Evolutionary conservation across 2,329 filamentous ascomycete species (phyloP).

Genomic region (Colletotrichum brevisporum): DNA sequence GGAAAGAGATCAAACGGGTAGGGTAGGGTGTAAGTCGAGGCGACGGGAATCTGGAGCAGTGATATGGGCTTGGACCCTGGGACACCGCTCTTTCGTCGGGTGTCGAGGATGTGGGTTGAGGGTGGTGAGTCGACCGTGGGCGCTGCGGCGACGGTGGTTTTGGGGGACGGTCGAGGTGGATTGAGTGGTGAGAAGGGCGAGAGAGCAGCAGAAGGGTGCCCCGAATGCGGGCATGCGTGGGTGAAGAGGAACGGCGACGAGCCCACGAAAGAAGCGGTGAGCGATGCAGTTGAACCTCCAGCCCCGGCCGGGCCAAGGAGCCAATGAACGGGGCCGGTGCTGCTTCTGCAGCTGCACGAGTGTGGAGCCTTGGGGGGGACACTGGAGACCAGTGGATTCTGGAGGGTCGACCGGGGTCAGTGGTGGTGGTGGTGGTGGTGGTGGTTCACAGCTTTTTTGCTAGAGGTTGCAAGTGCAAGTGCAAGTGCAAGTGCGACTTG

Average conservation of each 20-base stretch:
- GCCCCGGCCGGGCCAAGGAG: constrained; percentile 44
- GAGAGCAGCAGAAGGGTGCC: constrained; percentile 28
- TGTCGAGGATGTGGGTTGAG: constrained; percentile 30
- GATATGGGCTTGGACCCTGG: constrained; percentile 47
- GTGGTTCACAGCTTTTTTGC: too few species aligned
- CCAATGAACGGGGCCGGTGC: constrained; percentile 44
- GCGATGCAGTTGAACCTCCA: constrained; percentile 46
- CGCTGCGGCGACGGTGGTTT: constrained; percentile 28
- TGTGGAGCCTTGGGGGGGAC: constrained; percentile 41
- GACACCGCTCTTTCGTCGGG: constrained; percentile 60
- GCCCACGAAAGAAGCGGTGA: constrained; percentile 50
- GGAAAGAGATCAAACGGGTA: constrained; percentile 49
- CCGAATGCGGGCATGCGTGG: constrained; percentile 41
- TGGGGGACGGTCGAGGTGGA: constrained; percentile 32
- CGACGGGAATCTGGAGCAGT: constrained; percentile 40
- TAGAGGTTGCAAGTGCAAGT: too few species aligned
- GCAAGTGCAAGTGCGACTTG: constrained; percentile 10
- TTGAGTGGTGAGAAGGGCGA: constrained; percentile 39
- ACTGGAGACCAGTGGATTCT: background rate
- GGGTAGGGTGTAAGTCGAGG: constrained; percentile 46
- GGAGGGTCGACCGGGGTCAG: constrained; percentile 27
- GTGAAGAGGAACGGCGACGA: constrained; percentile 42
- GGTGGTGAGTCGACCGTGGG: constrained; percentile 20
- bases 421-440: constrained; percentile 4
- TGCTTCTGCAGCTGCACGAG: constrained; percentile 42